Percentiles rank a stretch among this genome's conserved stretches.
Conservation (phyloP, 352 stramenopile genomes). For the Blastocystis sp. region DNA sequence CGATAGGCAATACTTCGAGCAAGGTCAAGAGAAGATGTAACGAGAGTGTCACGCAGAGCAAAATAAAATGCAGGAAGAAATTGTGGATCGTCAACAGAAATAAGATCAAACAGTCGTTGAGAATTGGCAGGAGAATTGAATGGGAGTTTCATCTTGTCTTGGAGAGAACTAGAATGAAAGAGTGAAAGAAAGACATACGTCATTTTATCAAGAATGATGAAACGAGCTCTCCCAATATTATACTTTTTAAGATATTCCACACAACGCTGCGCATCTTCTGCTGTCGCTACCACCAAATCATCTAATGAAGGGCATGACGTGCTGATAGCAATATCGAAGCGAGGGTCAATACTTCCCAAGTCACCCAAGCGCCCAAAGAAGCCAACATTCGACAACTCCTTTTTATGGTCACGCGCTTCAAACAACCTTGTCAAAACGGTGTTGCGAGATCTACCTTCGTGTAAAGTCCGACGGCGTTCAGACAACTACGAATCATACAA, state of each 20-base stretch:
- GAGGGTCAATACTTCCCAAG: constrained; percentile 85
- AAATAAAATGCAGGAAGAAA: constrained; percentile 89
- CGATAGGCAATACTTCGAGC: constrained; percentile 67
- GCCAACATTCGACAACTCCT: constrained; percentile 70
- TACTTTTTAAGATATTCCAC: constrained; percentile 88
- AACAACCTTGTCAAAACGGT: constrained; percentile 3
- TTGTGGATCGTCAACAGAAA: constrained; percentile 78
- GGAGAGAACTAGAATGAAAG: constrained; percentile 66
- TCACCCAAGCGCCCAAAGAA: constrained; percentile 91
- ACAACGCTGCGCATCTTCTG: constrained; percentile 84
- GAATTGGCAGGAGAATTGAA: constrained; percentile 66
- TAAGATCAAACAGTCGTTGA: constrained; percentile 79
- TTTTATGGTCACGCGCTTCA: neutral
- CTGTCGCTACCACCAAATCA: constrained; percentile 92
- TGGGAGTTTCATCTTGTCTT: constrained; percentile 49
- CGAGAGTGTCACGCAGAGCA: constrained; percentile 90
- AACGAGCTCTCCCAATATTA: constrained; percentile 89
- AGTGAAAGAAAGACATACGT: constrained; percentile 70
- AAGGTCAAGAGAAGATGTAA: constrained; percentile 87
- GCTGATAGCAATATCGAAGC: constrained; percentile 95
- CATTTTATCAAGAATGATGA: constrained; percentile 96
- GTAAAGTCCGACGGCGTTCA: neutral
- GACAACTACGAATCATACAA: neutral
- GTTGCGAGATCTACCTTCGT: neutral
- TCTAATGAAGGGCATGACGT: constrained; percentile 90